Conservation (phyloP, 176 grass and related monocot species). For the Poa annua region DNA sequence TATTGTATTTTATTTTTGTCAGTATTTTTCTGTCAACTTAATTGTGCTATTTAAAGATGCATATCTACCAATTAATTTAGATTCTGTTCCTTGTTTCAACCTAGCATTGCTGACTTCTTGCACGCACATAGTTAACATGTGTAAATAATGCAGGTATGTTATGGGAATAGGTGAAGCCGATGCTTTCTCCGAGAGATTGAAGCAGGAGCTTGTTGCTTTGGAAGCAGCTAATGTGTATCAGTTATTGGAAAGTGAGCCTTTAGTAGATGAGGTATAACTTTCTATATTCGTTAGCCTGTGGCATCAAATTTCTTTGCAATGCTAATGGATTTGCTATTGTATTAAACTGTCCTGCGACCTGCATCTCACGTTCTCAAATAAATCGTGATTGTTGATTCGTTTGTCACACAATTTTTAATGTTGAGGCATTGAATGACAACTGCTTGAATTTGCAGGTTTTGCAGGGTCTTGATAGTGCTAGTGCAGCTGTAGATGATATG, state of each 20-base stretch:
- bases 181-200: conserved; percentile 97
- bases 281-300: conserved; percentile 20
- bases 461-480: conserved; percentile 81
- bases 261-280: conserved; percentile 83
- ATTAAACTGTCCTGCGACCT: not conserved
- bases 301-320: conserved; percentile 29
- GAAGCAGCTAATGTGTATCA: conserved; percentile 93
- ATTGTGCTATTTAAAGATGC: conserved; percentile 27
- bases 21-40: conserved; percentile 13
- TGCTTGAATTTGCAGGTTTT: conserved; percentile 76
- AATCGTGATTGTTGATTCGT: conserved; percentile 10
- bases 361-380: not conserved
- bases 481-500: conserved; percentile 82
- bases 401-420: conserved; percentile 21
- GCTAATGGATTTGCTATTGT: conserved; percentile 20
- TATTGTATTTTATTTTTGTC: conserved; percentile 15
- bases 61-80: conserved; percentile 18
- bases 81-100: conserved; percentile 13
- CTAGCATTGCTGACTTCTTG: conserved; percentile 33
- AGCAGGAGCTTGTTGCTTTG: conserved; percentile 94
- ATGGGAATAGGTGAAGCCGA: conserved; percentile 99
- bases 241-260: conserved; percentile 86
- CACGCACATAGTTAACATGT: conserved; percentile 32
- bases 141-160: conserved; percentile 77
- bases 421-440: conserved; percentile 6